Base-by-base conservation (phyloP, 176 grass and related monocot species). In the Lolium multiflorum region DNA sequence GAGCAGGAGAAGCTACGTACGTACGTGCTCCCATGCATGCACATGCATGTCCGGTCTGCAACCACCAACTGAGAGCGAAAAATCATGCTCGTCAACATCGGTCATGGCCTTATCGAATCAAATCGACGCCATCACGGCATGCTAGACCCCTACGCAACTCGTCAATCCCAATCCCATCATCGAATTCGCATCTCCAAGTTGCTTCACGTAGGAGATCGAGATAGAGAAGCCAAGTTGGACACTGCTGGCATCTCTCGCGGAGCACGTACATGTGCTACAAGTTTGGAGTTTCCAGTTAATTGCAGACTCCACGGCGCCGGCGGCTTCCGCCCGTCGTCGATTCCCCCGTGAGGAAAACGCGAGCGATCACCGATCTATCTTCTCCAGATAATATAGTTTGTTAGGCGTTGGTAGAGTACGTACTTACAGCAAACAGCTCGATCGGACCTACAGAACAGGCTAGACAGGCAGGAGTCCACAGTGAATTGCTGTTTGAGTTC, bases 211-310 rank as follows among this genome's bases (percentile, higher is more conserved):
- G 7, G 35, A 24, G 38, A 44, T 14, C 9, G 6, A 82, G 70
- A n/a, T 67, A 28, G 61, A 14, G 11, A 83, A 83, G 25, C 24
- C 80, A 78, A 88, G 18, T 88, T 78, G 80, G 51, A 83, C 13
- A 47, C 50, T n/a, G n/a, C n/a, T 24, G 39, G 7, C 52, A 62
- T 20, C 16, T 71, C 10, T 20, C n/a, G 38, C 6, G 7, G 7
- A 43, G 41, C 31, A 35, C 31, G 31, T 35, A 3, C 31, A 35
- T 35, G 31, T 35, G 31, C 31, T 35, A 35, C 31, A 35, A 35
- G 41, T 28, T 28, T 9, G 24, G 24, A 37, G 71, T 8, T 16
- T 6, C 11, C 39, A 8, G 62, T 65, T 31, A 37, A 21, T 22
- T n/a, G 35, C 76, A 43, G n/a, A 58, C 12, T 71, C 52, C 81